These are phyloP conservation scores for Malassezia japonica DNA, from an alignment of 1,284 basidiomycete genomes.

Conservation along the genomic window DNA sequence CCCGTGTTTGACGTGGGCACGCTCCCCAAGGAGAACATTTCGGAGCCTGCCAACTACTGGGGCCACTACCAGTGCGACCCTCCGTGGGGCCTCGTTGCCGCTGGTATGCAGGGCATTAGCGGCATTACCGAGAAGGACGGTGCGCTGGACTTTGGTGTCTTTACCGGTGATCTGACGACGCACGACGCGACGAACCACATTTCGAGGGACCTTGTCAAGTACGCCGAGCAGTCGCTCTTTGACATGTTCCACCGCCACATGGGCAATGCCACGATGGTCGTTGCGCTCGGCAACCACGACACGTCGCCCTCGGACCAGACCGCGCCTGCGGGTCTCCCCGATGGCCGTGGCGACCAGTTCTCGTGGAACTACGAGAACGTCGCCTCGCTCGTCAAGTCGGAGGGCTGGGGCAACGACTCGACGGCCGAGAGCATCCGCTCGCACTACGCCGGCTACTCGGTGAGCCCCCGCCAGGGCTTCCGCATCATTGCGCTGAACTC, in stretches of 20 bases:
- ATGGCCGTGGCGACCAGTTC: conserved; percentile 31
- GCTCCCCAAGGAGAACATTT: conserved; percentile 27
- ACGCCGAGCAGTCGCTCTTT: conserved; percentile 42
- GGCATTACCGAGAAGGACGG: conserved; percentile 54
- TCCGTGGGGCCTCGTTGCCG: conserved; percentile 58
- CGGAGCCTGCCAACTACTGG: conserved; percentile 36
- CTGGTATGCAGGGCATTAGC: conserved; percentile 62
- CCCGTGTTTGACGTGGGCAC: conserved; percentile 21
- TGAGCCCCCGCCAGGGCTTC: conserved; percentile 60
- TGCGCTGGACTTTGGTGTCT: conserved; percentile 60
- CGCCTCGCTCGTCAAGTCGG: conserved; percentile 28
- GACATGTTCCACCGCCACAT: conserved; percentile 31
- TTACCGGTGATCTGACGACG: conserved; percentile 67
- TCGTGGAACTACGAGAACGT: conserved; percentile 46
- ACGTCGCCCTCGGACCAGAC: conserved; percentile 34
- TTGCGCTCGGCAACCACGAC: conserved; percentile 48
- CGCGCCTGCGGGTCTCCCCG: conserved; percentile 28
- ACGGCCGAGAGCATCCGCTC: conserved; percentile 57
- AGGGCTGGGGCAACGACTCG: conserved; percentile 61
- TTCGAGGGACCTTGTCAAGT: conserved; percentile 35
- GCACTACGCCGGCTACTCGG: conserved; percentile 68
- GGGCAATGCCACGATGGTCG: conserved; percentile 38
- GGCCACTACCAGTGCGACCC: conserved; percentile 56
- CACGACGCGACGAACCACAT: conserved; percentile 41
- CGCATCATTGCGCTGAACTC: conserved; percentile 68